Conservation (phyloP, 768 basidiomycete genomes). For the Collybiopsis luxurians region DNA sequence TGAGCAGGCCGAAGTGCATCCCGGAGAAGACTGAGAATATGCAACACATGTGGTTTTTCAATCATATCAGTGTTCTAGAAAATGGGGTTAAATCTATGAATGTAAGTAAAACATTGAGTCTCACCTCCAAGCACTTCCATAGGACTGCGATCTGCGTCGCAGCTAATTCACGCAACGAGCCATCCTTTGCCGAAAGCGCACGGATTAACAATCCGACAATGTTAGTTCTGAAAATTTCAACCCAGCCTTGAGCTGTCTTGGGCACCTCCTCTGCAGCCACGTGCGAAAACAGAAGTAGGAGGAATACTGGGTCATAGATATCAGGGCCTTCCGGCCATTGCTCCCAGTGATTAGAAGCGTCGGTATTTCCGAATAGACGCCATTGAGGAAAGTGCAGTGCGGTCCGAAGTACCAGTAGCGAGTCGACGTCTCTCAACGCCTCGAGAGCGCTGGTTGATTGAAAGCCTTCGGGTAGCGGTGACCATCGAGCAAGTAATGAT, state of each 20-base stretch:
- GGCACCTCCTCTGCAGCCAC: slow-evolving; percentile 61
- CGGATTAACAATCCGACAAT: slow-evolving; percentile 71
- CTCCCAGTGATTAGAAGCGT: slow-evolving; percentile 17
- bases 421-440: slow-evolving; percentile 68
- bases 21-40: slow-evolving; percentile 67
- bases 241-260: slow-evolving; percentile 70
- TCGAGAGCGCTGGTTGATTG: slow-evolving; percentile 53
- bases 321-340: slow-evolving; percentile 27
- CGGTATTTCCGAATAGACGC: slow-evolving; percentile 46
- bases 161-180: slow-evolving; percentile 56
- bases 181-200: slow-evolving; percentile 65
- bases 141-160: slow-evolving; percentile 59
- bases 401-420: slow-evolving; percentile 64
- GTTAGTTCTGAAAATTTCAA: slow-evolving; percentile 82
- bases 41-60: slow-evolving; percentile 70
- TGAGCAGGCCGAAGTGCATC: slow-evolving; percentile 48
- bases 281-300: slow-evolving; percentile 63
- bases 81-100: too few relatives aligned
- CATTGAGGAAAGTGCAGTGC: slow-evolving; percentile 70
- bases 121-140: slow-evolving; percentile 61
- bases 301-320: slow-evolving; percentile 80
- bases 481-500: slow-evolving; percentile 67
- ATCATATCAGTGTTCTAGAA: slow-evolving; percentile 62
- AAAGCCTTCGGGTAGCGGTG: slow-evolving; percentile 36
- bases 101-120: slow-evolving; percentile 24